Evolutionary conservation across 306 rosid species (phyloP), one percentile per base, ranked within the genome.

Genomic region (Ziziphus jujuba): DNA sequence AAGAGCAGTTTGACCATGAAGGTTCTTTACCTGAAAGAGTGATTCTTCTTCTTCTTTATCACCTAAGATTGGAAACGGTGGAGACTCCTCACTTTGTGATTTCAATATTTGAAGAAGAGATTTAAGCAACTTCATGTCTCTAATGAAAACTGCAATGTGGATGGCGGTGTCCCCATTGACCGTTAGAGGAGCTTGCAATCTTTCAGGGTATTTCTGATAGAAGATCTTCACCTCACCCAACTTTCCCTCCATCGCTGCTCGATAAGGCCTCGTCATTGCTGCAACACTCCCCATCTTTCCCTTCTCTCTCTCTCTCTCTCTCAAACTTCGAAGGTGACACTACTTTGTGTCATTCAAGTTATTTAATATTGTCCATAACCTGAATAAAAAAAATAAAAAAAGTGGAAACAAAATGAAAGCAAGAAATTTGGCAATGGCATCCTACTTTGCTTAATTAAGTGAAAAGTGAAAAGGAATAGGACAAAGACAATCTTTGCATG

Each of bases 81-180:
- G n/a, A n/a, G n/a, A n/a, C n/a, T n/a, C n/a, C n/a, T n/a, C n/a
- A n/a, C n/a, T n/a, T n/a, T n/a, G n/a, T n/a, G n/a, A n/a, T n/a
- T n/a, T 3, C 24, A 34, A 7, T 17, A 48, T 35, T 6, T 66
- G 4, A 5, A 65, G 59, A 44, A 65, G 33, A 17, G 25, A 8
- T 12, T 11, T 7, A 5, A 65, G 56, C 28, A 36, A 22, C 1
- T 13, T 2, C 28, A 19, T 7, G 60, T 22, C 15, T 34, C 51
- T 24, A 21, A 59, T 51, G 35, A 51, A 38, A 9, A 52, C 60
- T 12, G 71, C 61, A 34, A 78, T 16, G 38, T 67, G 78, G 16
- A 67, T 9, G 11, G 50, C 71, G 34, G 58, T 72, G 71, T 78
- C 71, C 0, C 11, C 13, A 2, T 17, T 4, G 40, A 67, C 20